These are phyloP conservation scores for Boletus pseudo-olivaceus DNA, from an alignment of 768 basidiomycete genomes.

Conservation along the genomic window DNA sequence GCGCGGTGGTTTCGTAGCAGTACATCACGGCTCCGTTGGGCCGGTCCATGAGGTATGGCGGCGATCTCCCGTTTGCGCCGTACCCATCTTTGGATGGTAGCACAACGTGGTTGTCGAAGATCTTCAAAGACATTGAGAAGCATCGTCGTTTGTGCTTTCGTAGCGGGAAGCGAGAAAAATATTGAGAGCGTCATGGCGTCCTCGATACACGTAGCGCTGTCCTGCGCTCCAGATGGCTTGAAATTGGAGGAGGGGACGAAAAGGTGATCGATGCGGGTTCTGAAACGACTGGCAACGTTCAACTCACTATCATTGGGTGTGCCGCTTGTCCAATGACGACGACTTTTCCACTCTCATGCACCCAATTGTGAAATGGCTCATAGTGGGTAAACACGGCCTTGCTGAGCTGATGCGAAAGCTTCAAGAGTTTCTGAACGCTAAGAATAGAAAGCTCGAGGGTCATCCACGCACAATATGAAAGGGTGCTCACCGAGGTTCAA, in stretches of 20 bases:
- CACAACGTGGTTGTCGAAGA: constrained; percentile 48
- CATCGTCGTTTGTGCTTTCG: constrained; percentile 42
- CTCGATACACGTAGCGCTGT: constrained; percentile 48
- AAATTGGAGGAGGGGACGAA: neutral
- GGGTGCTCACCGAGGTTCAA: constrained; percentile 21
- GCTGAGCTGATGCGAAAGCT: constrained; percentile 9
- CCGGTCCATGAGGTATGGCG: constrained; percentile 40
- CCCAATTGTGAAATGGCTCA: constrained; percentile 45
- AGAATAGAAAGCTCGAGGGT: neutral
- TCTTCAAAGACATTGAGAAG: constrained; percentile 57
- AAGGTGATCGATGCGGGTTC: neutral
- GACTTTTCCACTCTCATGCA: constrained; percentile 47
- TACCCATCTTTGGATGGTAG: constrained; percentile 39
- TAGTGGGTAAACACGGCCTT: constrained; percentile 33
- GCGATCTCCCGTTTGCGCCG: constrained; percentile 41
- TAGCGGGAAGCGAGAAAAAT: constrained; percentile 50
- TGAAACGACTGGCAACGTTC: neutral
- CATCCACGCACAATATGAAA: no score
- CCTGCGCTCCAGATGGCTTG: constrained; percentile 51
- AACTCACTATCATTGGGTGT: constrained; percentile 48
- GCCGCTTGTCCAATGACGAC: constrained; percentile 58
- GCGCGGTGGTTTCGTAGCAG: constrained; percentile 27
- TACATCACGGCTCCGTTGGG: constrained; percentile 44
- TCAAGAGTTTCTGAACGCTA: constrained; percentile 22
- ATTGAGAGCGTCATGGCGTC: constrained; percentile 58